Evolutionary conservation across 2,329 filamentous ascomycete genomes (phyloP), one percentile per base, ranked within the genome.

Genomic region (Diplocarpon rosae): DNA sequence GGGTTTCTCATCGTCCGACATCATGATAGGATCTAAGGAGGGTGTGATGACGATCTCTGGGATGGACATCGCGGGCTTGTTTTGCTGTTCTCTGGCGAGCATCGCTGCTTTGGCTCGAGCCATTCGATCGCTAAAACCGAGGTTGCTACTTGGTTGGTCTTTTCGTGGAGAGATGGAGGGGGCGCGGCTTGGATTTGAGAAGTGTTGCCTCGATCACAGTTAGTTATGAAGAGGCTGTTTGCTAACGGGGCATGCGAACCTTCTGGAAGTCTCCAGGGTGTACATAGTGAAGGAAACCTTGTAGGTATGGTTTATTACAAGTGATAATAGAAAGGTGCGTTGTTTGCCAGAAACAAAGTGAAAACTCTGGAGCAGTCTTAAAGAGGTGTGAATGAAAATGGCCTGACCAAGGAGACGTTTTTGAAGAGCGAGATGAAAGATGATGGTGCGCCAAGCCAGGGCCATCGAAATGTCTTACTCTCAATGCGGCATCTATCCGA

Each of bases 71-170:
- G 27, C 17, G 7, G 33, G 41, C 11, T 29, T 31, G 16, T 27
- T 9, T 16, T 43, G 24, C 3, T 43, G 41, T 16, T 43, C 41
- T 28, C 17, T 30, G 15, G 41, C 41, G 6, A 43, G 41, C 41
- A 43, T 43, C 2, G 41, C 41, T 12, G 41, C 41, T 37, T 43
- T 43, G 34, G 41, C 41, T 9, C 41, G 33, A 13, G 41, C 41
- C 41, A 43, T 43, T 13, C 34, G 34, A 20, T 43, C 16, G 12
- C 13, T 32, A 27, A 43, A 43, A 15, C 34, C 41, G 24, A 43
- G 29, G 33, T 43, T 37, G 11, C 24, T 14, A 5, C 31, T 27
- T 5, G 41, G 34, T 6, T 37, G 15, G 1, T 17, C 1, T 24
- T 43, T 30, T 6, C 24, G 20, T 9, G 27, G 41, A 2, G 33